Base-by-base conservation (phyloP, 306 rosid species). In the Albizia julibrissin region DNA sequence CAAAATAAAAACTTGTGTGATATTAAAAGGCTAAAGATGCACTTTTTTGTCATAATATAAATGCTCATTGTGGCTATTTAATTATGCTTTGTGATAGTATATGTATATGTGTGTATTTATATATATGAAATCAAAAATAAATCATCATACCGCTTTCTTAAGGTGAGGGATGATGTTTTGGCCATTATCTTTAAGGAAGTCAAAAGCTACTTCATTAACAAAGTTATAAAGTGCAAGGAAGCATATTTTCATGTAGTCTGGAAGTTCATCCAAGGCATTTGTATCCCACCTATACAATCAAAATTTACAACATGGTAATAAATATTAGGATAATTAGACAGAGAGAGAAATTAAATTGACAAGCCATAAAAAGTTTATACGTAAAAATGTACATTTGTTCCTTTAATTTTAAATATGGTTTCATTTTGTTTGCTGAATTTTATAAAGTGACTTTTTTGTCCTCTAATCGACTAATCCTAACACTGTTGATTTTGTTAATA, bases 201-300 rank as follows among this genome's bases (percentile, higher is more conserved):
- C 79, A 80, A 46, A 70, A 16, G 81, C 80, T 42, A 73, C 59
- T 33, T 79, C 77, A 31, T 80, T 37, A 22, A 75, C 49, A 5
- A 40, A n/a, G 47, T 84, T 75, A 16, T 56, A 71, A 71, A n/a
- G 65, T 9, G 65, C 65, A n/a, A 58, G 65, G 65, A 58, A 58
- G 65, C 65, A 81, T 19, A 40, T 44, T 64, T 81, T 81, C 85
- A 85, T 70, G 40, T 77, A 77, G 8, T 81, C 34, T 21, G 80
- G 85, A 3, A 85, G 80, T 1, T 6, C 56, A 8, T 77, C 81
- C 52, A 79, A 56, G 10, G 44, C 81, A 61, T 78, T 82, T 42
- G 34, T 27, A 56, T 85, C 72, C 79, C 85, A 85, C 26, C 83
- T 59, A n/a, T 21, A 7, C 3, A 56, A 56, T 56, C 11, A 12